Evolutionary conservation across 768 basidiomycete species (phyloP).

Genomic region (Lentinula detonsa): DNA sequence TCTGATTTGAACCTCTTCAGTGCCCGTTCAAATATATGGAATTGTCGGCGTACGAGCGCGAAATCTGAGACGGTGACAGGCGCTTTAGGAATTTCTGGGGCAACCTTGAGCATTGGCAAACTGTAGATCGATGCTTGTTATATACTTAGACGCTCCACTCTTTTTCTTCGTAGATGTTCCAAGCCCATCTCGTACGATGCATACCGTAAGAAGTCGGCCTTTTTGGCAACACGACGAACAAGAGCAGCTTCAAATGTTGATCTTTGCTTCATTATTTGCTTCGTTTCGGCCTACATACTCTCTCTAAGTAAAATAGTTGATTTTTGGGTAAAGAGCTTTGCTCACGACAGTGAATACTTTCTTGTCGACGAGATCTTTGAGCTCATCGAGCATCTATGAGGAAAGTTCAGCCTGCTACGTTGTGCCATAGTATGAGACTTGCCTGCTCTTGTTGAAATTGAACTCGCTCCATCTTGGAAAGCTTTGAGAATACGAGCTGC

Average conservation of each 20-base stretch:
- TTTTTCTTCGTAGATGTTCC: constrained; percentile 73
- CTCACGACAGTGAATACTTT: constrained; percentile 75
- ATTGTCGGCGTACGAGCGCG: constrained; percentile 77
- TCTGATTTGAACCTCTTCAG: constrained; percentile 86
- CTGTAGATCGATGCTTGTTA: constrained; percentile 5
- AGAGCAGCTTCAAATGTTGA: constrained; percentile 81
- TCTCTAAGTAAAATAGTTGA: not conserved
- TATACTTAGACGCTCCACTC: constrained; percentile 67
- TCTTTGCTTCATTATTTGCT: constrained; percentile 78
- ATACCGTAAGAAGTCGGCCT: constrained; percentile 86
- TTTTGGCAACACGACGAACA: constrained; percentile 77
- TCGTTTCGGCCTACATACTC: constrained; percentile 60
- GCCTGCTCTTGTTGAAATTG: constrained; percentile 93
- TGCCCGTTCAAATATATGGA: constrained; percentile 88
- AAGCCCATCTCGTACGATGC: constrained; percentile 88
- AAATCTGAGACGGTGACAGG: constrained; percentile 75
- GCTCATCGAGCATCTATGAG: constrained; percentile 86
- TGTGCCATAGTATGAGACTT: constrained; percentile 7
- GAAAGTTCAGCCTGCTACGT: not conserved
- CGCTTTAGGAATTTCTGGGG: constrained; percentile 33
- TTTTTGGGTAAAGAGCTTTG: constrained; percentile 2
- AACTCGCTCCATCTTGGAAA: constrained; percentile 78
- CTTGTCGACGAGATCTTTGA: constrained; percentile 86
- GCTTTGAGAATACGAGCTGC: not conserved
- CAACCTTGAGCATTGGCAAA: not conserved